Evolutionary conservation across 805 yeast genomes (phyloP).

Genomic region (Yamadazyma akitaensis): DNA sequence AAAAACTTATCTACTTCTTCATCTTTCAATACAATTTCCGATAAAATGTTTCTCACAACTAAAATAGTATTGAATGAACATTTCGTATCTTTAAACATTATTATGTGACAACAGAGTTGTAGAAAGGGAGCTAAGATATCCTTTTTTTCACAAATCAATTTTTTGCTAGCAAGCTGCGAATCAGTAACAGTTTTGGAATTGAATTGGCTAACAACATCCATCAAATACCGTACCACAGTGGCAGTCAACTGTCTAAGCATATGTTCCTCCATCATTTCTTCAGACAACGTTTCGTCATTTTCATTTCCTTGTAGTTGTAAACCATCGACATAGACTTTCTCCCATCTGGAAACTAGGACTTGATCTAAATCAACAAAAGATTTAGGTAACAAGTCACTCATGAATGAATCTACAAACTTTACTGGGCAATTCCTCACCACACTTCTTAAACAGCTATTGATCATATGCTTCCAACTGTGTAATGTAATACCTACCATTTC

Average conservation of each 20-base stretch:
- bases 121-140: slow-evolving; percentile 75
- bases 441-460: slow-evolving; percentile 82
- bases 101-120: slow-evolving; percentile 68
- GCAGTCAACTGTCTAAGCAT: slow-evolving; percentile 89
- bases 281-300: slow-evolving; percentile 83
- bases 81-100: slow-evolving; percentile 82
- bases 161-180: slow-evolving; percentile 63
- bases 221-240: slow-evolving; percentile 79
- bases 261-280: slow-evolving; percentile 98
- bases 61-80: slow-evolving; percentile 89
- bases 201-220: slow-evolving; percentile 83
- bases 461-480: slow-evolving; percentile 97
- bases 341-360: slow-evolving; percentile 77
- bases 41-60: slow-evolving; percentile 70
- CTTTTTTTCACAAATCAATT: slow-evolving; percentile 60
- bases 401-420: slow-evolving; percentile 60
- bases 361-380: slow-evolving; percentile 70
- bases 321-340: slow-evolving; percentile 55
- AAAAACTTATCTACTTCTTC: slow-evolving; percentile 72
- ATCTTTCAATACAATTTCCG: slow-evolving; percentile 64
- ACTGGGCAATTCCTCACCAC: slow-evolving; percentile 87
- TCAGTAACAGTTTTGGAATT: slow-evolving; percentile 51
- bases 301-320: slow-evolving; percentile 55
- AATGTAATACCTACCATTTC: slow-evolving; percentile 81
- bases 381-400: slow-evolving; percentile 75